A percentile compares a stretch with the other conserved stretches of the same genome.
phyloP scores from a whole-genome alignment of 2,329 filamentous ascomycete genomes.

The Colletotrichum destructivum region DNA sequence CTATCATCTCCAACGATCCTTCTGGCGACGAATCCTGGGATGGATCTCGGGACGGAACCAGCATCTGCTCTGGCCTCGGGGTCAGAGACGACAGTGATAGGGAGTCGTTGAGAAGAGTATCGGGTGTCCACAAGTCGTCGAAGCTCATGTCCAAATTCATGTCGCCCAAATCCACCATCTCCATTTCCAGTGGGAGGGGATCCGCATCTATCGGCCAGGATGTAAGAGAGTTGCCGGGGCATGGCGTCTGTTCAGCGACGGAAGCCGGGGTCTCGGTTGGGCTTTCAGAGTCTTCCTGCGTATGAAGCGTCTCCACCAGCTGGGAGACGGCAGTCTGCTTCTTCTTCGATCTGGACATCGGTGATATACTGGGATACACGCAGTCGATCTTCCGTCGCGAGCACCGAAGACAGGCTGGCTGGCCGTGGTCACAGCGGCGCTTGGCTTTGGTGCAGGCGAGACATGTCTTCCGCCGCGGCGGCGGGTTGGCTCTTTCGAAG shows the following conservation, averaged over 20 bases:
- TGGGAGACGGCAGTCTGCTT: not conserved
- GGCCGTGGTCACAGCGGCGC: constrained; percentile 67
- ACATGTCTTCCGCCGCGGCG: constrained; percentile 69
- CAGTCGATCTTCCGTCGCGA: constrained; percentile 63
- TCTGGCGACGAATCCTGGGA: constrained; percentile 29
- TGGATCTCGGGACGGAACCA: constrained; percentile 12
- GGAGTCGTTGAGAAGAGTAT: constrained; percentile 28
- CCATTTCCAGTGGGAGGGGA: constrained; percentile 3
- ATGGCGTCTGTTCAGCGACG: not conserved
- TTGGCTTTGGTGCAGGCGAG: constrained; percentile 70
- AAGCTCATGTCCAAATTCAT: constrained; percentile 18
- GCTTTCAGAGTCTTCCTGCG: not conserved
- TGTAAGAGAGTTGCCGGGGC: not conserved
- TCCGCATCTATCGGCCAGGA: constrained; percentile 17
- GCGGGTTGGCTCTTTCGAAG: constrained; percentile 60
- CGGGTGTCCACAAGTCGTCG: constrained; percentile 17
- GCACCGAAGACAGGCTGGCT: constrained; percentile 69
- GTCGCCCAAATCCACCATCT: not conserved
- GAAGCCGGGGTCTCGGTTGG: not conserved
- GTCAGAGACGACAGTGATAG: constrained; percentile 44
- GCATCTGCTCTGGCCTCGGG: constrained; percentile 29
- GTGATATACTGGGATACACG: constrained; percentile 55
- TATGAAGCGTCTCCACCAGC: not conserved
- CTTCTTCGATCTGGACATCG: not conserved
- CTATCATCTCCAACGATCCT: constrained; percentile 46